phyloP scores from a whole-genome alignment of 1,284 basidiomycete species.

The Bjerkandera adusta region DNA sequence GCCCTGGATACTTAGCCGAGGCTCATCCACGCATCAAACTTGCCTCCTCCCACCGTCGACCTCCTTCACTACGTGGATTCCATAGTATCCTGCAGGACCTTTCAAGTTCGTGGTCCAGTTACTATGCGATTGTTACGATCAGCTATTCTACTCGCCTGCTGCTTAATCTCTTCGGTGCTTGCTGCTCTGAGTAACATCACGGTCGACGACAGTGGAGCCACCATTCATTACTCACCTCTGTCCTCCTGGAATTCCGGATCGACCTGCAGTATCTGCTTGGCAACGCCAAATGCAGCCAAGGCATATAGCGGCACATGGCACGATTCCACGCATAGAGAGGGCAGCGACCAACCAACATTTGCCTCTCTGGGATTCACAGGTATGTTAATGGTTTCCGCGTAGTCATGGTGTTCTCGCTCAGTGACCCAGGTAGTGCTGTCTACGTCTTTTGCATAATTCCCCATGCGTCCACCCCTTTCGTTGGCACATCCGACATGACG shows the following conservation, averaged over 20 bases:
- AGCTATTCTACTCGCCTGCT: too few species aligned
- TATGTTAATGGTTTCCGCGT: neutral
- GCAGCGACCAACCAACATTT: conserved; percentile 7
- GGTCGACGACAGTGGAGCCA: conserved; percentile 43
- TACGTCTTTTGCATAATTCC: neutral
- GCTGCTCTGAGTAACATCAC: too few species aligned
- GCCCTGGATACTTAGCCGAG: too few species aligned
- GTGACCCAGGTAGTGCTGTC: conserved; percentile 28
- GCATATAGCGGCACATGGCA: conserved; percentile 23
- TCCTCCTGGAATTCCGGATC: conserved; percentile 27
- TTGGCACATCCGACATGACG: neutral
- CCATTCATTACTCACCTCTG: conserved; percentile 30
- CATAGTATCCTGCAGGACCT: too few species aligned
- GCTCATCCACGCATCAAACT: too few species aligned
- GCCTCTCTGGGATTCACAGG: conserved; percentile 22
- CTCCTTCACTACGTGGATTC: too few species aligned
- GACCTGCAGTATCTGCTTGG: conserved; percentile 24
- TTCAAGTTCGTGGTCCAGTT: too few species aligned
- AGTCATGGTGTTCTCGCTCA: too few species aligned
- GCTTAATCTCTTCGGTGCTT: too few species aligned
- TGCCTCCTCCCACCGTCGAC: too few species aligned
- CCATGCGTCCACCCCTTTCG: neutral
- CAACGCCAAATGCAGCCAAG: conserved; percentile 21
- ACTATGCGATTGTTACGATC: too few species aligned
- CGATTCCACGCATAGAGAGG: conserved; percentile 15